These are phyloP conservation scores for Dryas drummondii DNA, from an alignment of 306 rosid species.

Conservation along the genomic window DNA sequence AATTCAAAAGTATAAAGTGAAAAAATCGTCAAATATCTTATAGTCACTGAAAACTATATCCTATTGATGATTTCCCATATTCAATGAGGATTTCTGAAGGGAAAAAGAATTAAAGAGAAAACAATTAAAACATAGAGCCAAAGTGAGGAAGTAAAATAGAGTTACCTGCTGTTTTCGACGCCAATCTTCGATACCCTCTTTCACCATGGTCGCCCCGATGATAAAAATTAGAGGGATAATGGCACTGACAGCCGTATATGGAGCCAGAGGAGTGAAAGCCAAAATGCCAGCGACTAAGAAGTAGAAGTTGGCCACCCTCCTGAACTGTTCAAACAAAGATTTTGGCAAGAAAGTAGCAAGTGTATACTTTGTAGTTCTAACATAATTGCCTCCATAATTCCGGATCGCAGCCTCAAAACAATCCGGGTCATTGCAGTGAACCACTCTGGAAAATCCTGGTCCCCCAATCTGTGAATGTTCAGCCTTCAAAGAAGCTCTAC, in stretches of 20 bases:
- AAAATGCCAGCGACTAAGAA: constrained; percentile 71
- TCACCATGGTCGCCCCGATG: constrained; percentile 67
- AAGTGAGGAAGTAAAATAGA: constrained; percentile 8
- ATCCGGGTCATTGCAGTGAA: constrained; percentile 68
- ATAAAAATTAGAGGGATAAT: constrained; percentile 65
- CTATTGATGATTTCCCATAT: neutral
- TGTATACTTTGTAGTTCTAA: constrained; percentile 79
- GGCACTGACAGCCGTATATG: constrained; percentile 80
- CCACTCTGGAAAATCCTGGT: constrained; percentile 77
- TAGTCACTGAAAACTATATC: neutral
- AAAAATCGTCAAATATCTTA: neutral
- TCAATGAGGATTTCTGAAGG: neutral
- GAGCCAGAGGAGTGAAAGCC: constrained; percentile 81
- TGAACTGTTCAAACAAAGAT: constrained; percentile 93
- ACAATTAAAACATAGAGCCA: constrained; percentile 17
- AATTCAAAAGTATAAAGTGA: neutral
- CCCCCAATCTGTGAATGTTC: constrained; percentile 81
- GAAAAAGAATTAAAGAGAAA: constrained; percentile 2
- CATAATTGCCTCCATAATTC: constrained; percentile 59
- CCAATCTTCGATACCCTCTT: constrained; percentile 87
- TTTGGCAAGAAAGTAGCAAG: constrained; percentile 81
- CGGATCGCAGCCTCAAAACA: constrained; percentile 50
- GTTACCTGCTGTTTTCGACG: constrained; percentile 78
- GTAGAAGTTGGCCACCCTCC: constrained; percentile 93
- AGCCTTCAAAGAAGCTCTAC: constrained; percentile 50